These are phyloP conservation scores for Arabidopsis arenosa DNA, from an alignment of 345 rosid genomes.

Conservation along the genomic window DNA sequence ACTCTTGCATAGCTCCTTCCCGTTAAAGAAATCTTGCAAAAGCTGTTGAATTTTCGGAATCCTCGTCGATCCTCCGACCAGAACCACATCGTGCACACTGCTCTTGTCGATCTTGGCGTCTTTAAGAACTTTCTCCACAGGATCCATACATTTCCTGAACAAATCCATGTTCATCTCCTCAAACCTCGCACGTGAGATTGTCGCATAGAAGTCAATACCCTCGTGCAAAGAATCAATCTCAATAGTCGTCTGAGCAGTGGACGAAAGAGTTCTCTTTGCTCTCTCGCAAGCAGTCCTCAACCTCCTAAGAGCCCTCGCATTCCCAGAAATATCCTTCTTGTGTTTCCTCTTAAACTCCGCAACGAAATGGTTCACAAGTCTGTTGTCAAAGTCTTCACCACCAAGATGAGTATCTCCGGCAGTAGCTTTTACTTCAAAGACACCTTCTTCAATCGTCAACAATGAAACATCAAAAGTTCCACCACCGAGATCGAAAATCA, in stretches of 20 bases:
- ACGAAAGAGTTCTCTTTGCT: conserved; percentile 73
- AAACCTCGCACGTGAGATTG: conserved; percentile 54
- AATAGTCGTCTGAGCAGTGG: conserved; percentile 52
- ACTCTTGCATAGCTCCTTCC: conserved; percentile 57
- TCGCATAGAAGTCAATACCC: conserved; percentile 52
- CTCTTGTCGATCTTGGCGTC: conserved; percentile 50
- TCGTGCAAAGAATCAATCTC: conserved; percentile 58
- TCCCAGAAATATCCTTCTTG: conserved; percentile 69
- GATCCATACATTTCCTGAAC: conserved; percentile 57
- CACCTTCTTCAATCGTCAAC: conserved; percentile 72
- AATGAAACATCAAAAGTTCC: conserved; percentile 75
- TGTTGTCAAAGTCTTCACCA: conserved; percentile 76
- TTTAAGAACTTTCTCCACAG: conserved; percentile 54
- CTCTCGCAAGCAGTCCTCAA: conserved; percentile 76
- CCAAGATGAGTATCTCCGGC: conserved; percentile 80
- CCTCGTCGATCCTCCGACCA: conserved; percentile 57
- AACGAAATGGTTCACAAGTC: conserved; percentile 72
- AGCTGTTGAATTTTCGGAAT: conserved; percentile 58
- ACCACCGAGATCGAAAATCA: conserved; percentile 67
- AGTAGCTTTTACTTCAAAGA: conserved; percentile 72
- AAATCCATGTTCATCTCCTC: conserved; percentile 61
- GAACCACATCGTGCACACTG: conserved; percentile 52
- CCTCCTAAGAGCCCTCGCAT: conserved; percentile 71
- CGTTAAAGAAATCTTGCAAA: conserved; percentile 53
- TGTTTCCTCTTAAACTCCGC: conserved; percentile 71